phyloP scores from a whole-genome alignment of 345 rosid genomes.

The Pistacia integerrima region DNA sequence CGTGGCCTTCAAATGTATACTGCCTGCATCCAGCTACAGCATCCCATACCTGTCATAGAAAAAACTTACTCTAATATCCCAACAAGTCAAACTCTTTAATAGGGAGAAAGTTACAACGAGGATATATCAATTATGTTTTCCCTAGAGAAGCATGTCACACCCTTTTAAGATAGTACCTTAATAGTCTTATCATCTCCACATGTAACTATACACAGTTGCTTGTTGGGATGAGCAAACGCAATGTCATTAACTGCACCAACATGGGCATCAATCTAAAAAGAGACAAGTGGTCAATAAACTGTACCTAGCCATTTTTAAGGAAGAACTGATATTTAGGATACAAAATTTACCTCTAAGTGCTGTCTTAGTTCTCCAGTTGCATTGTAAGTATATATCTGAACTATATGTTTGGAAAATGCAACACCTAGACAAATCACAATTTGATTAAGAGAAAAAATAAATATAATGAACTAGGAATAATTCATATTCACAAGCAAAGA shows the following conservation, averaged over 20 bases:
- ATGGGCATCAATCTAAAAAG: conserved; percentile 71
- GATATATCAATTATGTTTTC: background rate
- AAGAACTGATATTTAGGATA: background rate
- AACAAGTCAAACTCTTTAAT: conserved; percentile 1
- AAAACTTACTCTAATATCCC: background rate
- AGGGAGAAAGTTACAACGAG: too few species aligned
- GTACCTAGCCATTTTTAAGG: background rate
- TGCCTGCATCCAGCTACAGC: conserved; percentile 39
- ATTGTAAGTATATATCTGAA: conserved; percentile 69
- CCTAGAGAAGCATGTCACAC: background rate
- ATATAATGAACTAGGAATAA: background rate
- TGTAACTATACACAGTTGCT: conserved; percentile 56
- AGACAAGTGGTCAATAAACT: conserved; percentile 8
- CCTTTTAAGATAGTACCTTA: conserved; percentile 38
- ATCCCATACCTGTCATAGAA: conserved; percentile 49
- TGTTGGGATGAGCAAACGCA: conserved; percentile 58
- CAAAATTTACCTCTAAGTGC: conserved; percentile 52
- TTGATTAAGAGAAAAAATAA: background rate
- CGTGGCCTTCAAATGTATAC: conserved; percentile 52
- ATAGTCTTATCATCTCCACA: conserved; percentile 72
- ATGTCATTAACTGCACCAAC: conserved; percentile 61
- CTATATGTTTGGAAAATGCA: conserved; percentile 81
- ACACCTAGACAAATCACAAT: conserved; percentile 45
- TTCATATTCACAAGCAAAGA: background rate
- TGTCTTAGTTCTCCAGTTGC: conserved; percentile 48